These are phyloP conservation scores for Kazachstania taianensis DNA, from an alignment of 805 yeast species.

Conservation along the genomic window DNA sequence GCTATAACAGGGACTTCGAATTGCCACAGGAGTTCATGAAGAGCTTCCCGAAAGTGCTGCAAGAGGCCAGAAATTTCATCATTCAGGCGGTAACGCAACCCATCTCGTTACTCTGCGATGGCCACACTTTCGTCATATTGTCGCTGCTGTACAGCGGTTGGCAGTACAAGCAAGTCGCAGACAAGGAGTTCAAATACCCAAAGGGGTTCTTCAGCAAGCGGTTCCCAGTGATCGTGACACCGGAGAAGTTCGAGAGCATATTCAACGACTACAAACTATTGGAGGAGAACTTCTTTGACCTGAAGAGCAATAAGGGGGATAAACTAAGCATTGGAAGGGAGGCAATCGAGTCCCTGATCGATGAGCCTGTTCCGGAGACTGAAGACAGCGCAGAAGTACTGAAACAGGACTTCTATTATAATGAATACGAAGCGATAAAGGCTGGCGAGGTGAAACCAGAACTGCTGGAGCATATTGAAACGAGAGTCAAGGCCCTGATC, in stretches of 20 bases:
- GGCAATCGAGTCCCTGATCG: conserved; percentile 18
- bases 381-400: conserved; percentile 1
- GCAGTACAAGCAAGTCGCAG: conserved; percentile 22
- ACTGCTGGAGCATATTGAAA: conserved; percentile 21
- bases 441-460: conserved; percentile 25
- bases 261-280: conserved; percentile 23
- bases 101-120: conserved; percentile 27
- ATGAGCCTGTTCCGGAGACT: conserved; percentile 11
- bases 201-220: conserved; percentile 23
- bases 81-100: conserved; percentile 31
- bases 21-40: conserved; percentile 21
- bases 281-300: conserved; percentile 28
- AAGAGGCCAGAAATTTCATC: conserved; percentile 27
- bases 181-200: conserved; percentile 23
- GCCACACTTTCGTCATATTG: conserved; percentile 23
- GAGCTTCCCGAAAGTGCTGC: conserved; percentile 25
- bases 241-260: conserved; percentile 17
- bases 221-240: conserved; percentile 16
- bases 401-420: conserved; percentile 6
- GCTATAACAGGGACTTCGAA: conserved; percentile 23
- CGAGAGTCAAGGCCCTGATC: conserved; percentile 18
- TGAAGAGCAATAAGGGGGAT: conserved; percentile 28
- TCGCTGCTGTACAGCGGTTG: conserved; percentile 26
- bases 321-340: conserved; percentile 18
- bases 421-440: conserved; percentile 19